Evolutionary conservation across 1,284 basidiomycete genomes (phyloP).

Genomic region (Fomitopsis betulina): DNA sequence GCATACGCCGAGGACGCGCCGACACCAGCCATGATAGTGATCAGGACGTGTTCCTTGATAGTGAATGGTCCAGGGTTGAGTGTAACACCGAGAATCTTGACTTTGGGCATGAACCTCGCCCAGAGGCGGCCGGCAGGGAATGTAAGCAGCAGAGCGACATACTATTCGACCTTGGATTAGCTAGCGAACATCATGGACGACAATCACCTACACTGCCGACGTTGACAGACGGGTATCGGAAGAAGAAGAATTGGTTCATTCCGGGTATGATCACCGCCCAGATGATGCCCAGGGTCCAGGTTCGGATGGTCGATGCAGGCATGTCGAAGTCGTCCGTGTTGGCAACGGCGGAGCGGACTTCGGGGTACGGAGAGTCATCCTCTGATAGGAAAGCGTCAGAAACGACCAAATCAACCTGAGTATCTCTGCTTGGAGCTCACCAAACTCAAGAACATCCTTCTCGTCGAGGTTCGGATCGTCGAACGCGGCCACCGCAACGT

Average conservation of each 20-base stretch:
- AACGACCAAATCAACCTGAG: not conserved
- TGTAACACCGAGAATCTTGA: slow-evolving; percentile 32
- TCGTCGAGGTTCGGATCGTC: slow-evolving; percentile 47
- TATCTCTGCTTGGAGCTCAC: slow-evolving; percentile 6
- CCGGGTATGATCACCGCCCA: slow-evolving; percentile 41
- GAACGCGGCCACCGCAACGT: slow-evolving; percentile 34
- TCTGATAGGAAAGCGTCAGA: slow-evolving; percentile 15
- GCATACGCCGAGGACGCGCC: slow-evolving; percentile 59
- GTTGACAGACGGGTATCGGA: slow-evolving; percentile 31
- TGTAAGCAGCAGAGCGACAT: slow-evolving; percentile 59
- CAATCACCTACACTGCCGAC: slow-evolving; percentile 22
- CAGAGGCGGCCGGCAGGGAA: slow-evolving; percentile 62
- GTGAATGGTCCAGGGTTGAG: slow-evolving; percentile 72
- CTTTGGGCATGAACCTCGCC: slow-evolving; percentile 51
- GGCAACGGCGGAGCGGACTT: slow-evolving; percentile 63
- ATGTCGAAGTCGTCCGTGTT: slow-evolving; percentile 60
- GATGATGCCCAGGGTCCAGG: slow-evolving; percentile 51
- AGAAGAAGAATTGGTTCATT: slow-evolving; percentile 43
- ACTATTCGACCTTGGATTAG: slow-evolving; percentile 26
- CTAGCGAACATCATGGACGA: slow-evolving; percentile 5
- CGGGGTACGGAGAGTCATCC: slow-evolving; percentile 57
- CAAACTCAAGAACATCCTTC: slow-evolving; percentile 26
- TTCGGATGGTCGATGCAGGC: slow-evolving; percentile 54
- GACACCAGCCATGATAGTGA: slow-evolving; percentile 78
- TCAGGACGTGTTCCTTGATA: slow-evolving; percentile 67